Evolutionary conservation across 345 rosid genomes (phyloP).

Genomic region (Acer campestre): DNA sequence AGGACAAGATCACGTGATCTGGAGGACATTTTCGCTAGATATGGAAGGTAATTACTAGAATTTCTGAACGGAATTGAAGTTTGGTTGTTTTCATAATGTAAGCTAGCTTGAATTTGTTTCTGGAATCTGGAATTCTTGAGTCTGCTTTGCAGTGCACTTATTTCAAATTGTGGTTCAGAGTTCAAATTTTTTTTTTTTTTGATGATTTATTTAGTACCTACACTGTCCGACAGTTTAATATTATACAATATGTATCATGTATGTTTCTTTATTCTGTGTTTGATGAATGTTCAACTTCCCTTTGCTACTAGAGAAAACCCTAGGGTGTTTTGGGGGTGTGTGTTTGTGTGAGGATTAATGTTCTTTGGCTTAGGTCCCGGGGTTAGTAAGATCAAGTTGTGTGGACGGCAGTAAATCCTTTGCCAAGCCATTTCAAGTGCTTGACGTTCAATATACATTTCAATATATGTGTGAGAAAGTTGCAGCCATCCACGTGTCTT

Average conservation of each 20-base stretch:
- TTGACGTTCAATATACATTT: slow-evolving; percentile 31
- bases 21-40: slow-evolving; percentile 72
- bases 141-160: neutral
- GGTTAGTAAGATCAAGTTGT: slow-evolving; percentile 19
- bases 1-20: slow-evolving; percentile 73
- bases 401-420: slow-evolving; percentile 18
- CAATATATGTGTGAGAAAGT: slow-evolving; percentile 46
- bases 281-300: neutral
- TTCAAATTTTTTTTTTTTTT: neutral
- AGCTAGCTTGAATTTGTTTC: neutral
- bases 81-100: neutral
- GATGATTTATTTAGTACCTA: neutral
- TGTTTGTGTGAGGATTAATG: neutral
- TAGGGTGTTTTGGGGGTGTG: neutral
- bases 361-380: slow-evolving; percentile 3
- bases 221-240: no score
- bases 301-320: neutral
- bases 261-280: neutral
- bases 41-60: slow-evolving; percentile 55
- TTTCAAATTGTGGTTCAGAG: neutral
- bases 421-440: slow-evolving; percentile 31
- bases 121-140: neutral
- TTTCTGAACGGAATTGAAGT: neutral
- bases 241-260: neutral
- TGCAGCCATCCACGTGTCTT: slow-evolving; percentile 44